These are phyloP conservation scores for Tuber borchii DNA, from an alignment of 495 filamentous ascomycete genomes.

Conservation along the genomic window DNA sequence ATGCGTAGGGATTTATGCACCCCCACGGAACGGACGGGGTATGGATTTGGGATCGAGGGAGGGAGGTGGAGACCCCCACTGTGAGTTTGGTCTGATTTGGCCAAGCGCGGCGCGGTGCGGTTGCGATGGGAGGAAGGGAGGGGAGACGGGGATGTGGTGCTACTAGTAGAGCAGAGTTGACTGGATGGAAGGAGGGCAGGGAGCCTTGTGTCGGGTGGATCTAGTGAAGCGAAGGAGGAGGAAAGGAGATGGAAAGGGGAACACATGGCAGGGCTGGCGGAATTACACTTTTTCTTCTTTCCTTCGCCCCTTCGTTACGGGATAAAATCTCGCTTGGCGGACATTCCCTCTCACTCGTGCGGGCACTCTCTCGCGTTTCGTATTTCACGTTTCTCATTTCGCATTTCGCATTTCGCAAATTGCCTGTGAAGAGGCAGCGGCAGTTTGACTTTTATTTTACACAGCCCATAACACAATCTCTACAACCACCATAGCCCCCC, in stretches of 20 bases:
- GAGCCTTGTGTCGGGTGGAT: background rate
- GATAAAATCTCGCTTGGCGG: background rate
- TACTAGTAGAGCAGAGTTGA: background rate
- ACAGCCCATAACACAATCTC: background rate
- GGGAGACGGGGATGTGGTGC: background rate
- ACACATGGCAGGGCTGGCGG: background rate
- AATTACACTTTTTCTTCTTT: background rate
- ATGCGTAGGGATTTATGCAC: background rate
- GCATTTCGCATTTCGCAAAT: background rate
- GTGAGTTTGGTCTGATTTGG: background rate
- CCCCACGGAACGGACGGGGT: background rate
- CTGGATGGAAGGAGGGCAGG: background rate
- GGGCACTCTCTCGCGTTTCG: background rate
- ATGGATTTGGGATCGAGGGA: background rate
- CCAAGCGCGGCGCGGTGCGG: background rate
- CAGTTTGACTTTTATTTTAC: background rate
- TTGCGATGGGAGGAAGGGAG: background rate
- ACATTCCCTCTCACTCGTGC: background rate
- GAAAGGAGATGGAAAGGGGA: background rate
- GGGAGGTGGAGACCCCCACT: background rate
- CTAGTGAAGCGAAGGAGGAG: background rate
- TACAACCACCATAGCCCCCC: conserved; percentile 74
- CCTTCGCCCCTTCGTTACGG: background rate
- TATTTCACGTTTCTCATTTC: background rate
- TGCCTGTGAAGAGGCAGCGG: background rate